Base-by-base conservation (phyloP, 176 grass and related monocot genomes). In the Cenchrus purpureus region DNA sequence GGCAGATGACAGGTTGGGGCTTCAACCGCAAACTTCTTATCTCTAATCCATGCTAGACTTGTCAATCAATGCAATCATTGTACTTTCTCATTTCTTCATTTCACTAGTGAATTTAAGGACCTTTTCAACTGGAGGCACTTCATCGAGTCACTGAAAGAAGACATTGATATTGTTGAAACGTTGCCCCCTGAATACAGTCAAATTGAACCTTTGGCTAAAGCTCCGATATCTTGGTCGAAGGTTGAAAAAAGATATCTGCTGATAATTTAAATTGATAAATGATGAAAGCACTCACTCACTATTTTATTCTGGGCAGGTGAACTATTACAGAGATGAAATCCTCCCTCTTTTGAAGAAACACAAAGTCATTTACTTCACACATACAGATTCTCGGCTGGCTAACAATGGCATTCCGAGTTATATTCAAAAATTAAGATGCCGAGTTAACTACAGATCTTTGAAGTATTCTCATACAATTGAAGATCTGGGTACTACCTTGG, bases 141-240 rank as follows among this genome's bases (percentile, higher is more conserved):
- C 84, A 98, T 98, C 72, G 93, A 98, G 19, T 94, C 91, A 65
- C 81, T 98, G 31, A 96, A 96, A 85, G 90, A 98, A 84, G 97
- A 95, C 78, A 87, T 96, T 78, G 91, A 94, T 98, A 92, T 98
- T 81, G 84, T 98, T 84, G 93, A 98, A 94, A 92, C 20, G 54
- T 58, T 98, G 16, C 91, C 97, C 58, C 51, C 89, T 86, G 74
- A 84, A 74, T 95, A 90, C 88, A 90, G 67, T 60, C 58, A 81
- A 52, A 78, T 89, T 81, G 93, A 98, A 76, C 93, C 97, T 71
- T 71, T 96, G 77, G 61, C 84, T 72, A 98, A 98, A 91, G 91
- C 97, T 87, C 93, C 93, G 25, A 84, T 98, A 86, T 98, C 97
- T 85, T 98, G 97, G 97, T 98, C 97, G 22, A 98, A 98, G 97